These are phyloP conservation scores for Candida albicans DNA, from an alignment of 1,139 yeast species.

Conservation along the genomic window DNA sequence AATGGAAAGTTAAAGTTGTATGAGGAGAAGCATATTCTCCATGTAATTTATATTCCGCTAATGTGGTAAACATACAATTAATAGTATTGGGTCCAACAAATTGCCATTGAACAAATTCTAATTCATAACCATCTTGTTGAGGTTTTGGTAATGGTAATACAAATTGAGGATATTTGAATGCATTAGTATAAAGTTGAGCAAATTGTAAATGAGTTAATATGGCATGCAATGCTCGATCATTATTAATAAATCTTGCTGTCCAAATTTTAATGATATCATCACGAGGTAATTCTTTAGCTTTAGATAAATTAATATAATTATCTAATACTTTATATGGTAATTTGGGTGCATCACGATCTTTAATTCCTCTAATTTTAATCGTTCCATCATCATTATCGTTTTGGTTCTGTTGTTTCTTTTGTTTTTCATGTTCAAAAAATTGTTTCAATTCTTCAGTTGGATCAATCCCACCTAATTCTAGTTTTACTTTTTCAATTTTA, in stretches of 20 bases:
- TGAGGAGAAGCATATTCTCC: constrained; percentile 94
- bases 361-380: constrained; percentile 60
- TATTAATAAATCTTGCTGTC: constrained; percentile 79
- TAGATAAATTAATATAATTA: constrained; percentile 69
- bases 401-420: constrained; percentile 26
- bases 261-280: constrained; percentile 80
- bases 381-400: constrained; percentile 62
- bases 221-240: constrained; percentile 66
- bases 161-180: constrained; percentile 74
- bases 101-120: constrained; percentile 93
- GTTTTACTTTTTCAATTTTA: constrained; percentile 56
- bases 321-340: constrained; percentile 69
- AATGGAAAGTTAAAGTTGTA: constrained; percentile 85
- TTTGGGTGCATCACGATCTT: constrained; percentile 44
- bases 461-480: constrained; percentile 60
- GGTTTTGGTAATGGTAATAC: constrained; percentile 65
- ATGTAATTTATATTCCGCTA: constrained; percentile 90
- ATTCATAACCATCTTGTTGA: constrained; percentile 60
- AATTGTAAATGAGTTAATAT: constrained; percentile 57
- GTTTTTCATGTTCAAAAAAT: constrained; percentile 45
- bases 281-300: constrained; percentile 53
- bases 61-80: constrained; percentile 87
- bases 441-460: constrained; percentile 69
- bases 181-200: constrained; percentile 60
- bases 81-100: constrained; percentile 83